Conservation (phyloP, 371 early-diverging fungal genomes). For the Mucor velutinosus region DNA sequence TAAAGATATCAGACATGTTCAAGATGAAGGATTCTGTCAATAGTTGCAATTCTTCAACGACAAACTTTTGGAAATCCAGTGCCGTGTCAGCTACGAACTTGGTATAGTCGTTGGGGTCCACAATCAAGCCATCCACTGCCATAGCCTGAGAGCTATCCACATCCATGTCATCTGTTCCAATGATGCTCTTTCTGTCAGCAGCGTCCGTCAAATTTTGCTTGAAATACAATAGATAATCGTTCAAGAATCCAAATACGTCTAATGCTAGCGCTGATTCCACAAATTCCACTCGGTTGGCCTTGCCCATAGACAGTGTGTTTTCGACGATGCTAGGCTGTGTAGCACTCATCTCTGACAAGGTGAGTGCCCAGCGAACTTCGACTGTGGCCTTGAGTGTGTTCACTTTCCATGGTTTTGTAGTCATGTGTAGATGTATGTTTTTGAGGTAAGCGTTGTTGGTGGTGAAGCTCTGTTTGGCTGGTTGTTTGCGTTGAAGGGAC, state of each 20-base stretch:
- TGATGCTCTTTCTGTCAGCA: not conserved
- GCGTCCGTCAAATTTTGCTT: constrained; percentile 16
- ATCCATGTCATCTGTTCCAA: not conserved
- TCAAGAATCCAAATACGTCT: constrained; percentile 62
- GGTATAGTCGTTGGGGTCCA: constrained; percentile 28
- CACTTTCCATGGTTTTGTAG: constrained; percentile 14
- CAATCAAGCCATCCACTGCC: constrained; percentile 27
- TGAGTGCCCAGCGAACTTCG: constrained; percentile 18
- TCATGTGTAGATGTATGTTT: constrained; percentile 16
- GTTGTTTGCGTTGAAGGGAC: constrained; percentile 1
- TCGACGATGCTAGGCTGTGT: not conserved
- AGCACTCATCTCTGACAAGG: not conserved
- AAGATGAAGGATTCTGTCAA: constrained; percentile 51
- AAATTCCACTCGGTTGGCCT: constrained; percentile 24
- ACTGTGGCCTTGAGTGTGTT: constrained; percentile 12
- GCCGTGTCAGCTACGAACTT: constrained; percentile 18
- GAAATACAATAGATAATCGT: constrained; percentile 29
- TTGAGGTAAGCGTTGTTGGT: constrained; percentile 6
- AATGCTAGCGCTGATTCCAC: constrained; percentile 54
- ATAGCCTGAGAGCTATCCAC: constrained; percentile 17
- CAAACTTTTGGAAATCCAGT: constrained; percentile 39
- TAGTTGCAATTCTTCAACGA: constrained; percentile 47
- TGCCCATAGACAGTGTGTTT: not conserved
- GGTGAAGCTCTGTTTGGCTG: not conserved
- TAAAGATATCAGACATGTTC: constrained; percentile 44